phyloP scores from a whole-genome alignment of 768 basidiomycete genomes.

The Podaxis rugospora region DNA sequence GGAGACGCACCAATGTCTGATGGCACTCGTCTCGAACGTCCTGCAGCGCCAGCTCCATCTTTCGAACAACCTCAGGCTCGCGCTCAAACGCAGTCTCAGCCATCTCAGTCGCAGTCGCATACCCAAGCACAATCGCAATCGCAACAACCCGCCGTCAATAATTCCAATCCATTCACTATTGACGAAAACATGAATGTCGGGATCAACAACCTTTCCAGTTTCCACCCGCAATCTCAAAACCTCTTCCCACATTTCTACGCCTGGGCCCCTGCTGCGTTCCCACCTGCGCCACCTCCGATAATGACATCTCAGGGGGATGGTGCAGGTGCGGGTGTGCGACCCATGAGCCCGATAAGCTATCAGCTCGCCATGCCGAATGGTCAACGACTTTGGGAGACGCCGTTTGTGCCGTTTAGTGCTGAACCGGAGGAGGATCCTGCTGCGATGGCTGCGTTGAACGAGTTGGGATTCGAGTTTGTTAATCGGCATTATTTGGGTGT shows the following conservation, averaged over 20 bases:
- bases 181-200: not conserved
- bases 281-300: not conserved
- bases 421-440: not conserved
- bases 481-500: not conserved
- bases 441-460: not conserved
- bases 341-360: not conserved
- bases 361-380: constrained; percentile 10
- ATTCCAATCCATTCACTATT: not conserved
- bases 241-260: not conserved
- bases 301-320: no score
- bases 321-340: not conserved
- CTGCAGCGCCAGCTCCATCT: not conserved
- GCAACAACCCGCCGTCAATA: not conserved
- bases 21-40: not conserved
- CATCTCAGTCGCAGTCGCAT: not conserved
- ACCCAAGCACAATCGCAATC: not conserved
- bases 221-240: not conserved
- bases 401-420: constrained; percentile 5
- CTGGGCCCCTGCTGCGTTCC: not conserved
- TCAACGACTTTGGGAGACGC: not conserved
- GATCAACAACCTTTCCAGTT: not conserved
- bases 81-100: not conserved
- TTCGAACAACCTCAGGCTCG: not conserved
- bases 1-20: not conserved
- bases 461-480: constrained; percentile 8